Percentiles rank a stretch among this genome's conserved stretches.
Evolutionary conservation across 1,284 basidiomycete species (phyloP).

Genomic region (Trichosporon sp.): DNA sequence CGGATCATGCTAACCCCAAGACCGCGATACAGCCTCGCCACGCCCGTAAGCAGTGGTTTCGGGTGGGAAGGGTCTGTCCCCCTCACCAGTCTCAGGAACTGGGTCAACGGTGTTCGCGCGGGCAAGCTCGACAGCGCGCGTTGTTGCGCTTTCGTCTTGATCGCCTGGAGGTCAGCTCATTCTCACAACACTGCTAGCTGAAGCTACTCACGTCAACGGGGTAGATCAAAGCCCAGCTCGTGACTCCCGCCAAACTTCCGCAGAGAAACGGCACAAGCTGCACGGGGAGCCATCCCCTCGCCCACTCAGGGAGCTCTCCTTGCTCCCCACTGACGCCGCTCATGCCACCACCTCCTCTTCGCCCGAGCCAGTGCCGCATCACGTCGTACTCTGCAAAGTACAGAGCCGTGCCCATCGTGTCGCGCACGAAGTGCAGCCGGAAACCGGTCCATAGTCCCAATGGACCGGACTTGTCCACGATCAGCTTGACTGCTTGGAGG

Average conservation of each 20-base stretch:
- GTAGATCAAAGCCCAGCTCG: slow-evolving; percentile 56
- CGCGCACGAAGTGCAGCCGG: slow-evolving; percentile 52
- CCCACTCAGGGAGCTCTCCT: slow-evolving; percentile 54
- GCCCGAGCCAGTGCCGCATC: slow-evolving; percentile 51
- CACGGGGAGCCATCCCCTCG: slow-evolving; percentile 47
- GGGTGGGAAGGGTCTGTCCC: slow-evolving; percentile 51
- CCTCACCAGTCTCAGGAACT: slow-evolving; percentile 52
- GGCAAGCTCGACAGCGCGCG: slow-evolving; percentile 50
- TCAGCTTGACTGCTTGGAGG: slow-evolving; percentile 49
- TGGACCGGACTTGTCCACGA: slow-evolving; percentile 42
- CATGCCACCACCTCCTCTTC: slow-evolving; percentile 11
- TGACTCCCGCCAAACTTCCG: slow-evolving; percentile 55
- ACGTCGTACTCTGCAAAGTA: slow-evolving; percentile 58
- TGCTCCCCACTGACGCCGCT: slow-evolving; percentile 33
- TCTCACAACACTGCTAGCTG: too few relatives aligned
- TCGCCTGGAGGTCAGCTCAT: slow-evolving; percentile 42
- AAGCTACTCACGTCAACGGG: slow-evolving; percentile 54
- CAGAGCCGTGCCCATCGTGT: slow-evolving; percentile 54
- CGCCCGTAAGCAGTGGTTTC: slow-evolving; percentile 51
- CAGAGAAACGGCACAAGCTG: slow-evolving; percentile 54
- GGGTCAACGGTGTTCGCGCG: slow-evolving; percentile 46
- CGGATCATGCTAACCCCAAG: slow-evolving; percentile 56
- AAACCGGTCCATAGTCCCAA: slow-evolving; percentile 53
- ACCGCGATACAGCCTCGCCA: slow-evolving; percentile 51
- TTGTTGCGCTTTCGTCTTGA: slow-evolving; percentile 57